Base-by-base conservation (phyloP, 352 stramenopile genomes). In the Globisporangium ultimum region DNA sequence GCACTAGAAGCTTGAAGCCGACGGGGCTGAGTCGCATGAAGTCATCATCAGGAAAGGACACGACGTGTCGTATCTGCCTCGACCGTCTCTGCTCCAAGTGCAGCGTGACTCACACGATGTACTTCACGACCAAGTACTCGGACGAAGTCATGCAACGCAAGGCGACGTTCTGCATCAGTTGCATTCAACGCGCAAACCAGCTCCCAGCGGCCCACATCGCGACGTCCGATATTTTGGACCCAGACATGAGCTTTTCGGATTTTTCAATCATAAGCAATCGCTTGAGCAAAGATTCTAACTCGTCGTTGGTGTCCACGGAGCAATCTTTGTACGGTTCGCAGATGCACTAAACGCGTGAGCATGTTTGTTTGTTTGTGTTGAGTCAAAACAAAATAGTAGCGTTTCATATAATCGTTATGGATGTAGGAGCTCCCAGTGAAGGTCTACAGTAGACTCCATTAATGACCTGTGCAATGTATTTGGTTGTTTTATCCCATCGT, bases 131-230 rank as follows among this genome's bases (percentile, higher is more conserved):
- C 36, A 7, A 12, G 2, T 38, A 52, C 13, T 32, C 47, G 2
- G 32, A 52, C 20, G 21, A 22, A 32, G 20, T 32, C 15, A 38
- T 32, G n/a, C 18, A 38, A 18, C 20, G n/a, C 8, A 52, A 52
- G 18, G 66, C 75, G 48, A 73, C 67, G 47, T 78, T 78, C 20
- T 78, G 70, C 20, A 69, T 64, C 15, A 55, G 68, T 3, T 78
- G 70, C 28, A 41, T 78, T 32, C 66, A 56, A 40, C 56, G 66
- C 60, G 67, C 70, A n/a, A n/a, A n/a, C n/a, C 36, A 41, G 36
- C 36, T 41, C n/a, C n/a, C n/a, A n/a, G n/a, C 36, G 36, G 36
- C 36, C 7, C 36, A 41, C 36, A 12, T 41, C 7, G 36, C 36
- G 36, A 41, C 36, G 12, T 41, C 36, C 7, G 36, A 41, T 13